phyloP scores from a whole-genome alignment of 495 filamentous ascomycete genomes.

The Neurospora tetrasperma region DNA sequence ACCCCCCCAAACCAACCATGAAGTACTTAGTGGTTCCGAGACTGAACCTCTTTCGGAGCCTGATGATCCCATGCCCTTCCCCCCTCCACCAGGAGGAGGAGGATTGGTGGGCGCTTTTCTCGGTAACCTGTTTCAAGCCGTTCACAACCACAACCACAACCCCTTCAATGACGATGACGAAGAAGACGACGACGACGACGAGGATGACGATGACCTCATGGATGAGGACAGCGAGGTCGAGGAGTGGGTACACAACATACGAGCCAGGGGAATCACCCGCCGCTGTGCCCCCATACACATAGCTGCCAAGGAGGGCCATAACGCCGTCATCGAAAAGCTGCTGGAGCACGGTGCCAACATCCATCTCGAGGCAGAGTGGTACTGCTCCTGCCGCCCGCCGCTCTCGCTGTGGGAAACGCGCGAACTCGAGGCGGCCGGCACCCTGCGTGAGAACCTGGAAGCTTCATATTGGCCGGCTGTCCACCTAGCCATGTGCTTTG shows the following conservation, averaged over 20 bases:
- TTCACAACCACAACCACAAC: neutral
- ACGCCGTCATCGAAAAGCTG: constrained; percentile 21
- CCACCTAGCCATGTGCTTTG: constrained; percentile 10
- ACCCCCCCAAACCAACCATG: neutral
- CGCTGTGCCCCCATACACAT: neutral
- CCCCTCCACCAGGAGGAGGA: neutral
- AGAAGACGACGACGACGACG: neutral
- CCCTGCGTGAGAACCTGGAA: neutral
- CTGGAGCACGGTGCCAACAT: constrained; percentile 22
- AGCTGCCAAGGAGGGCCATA: constrained; percentile 14
- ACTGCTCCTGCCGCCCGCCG: neutral
- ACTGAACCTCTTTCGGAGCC: neutral
- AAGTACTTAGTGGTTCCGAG: neutral
- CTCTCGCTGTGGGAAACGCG: neutral
- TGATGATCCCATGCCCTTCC: neutral
- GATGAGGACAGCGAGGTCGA: neutral
- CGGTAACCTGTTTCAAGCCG: neutral
- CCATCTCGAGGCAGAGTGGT: neutral
- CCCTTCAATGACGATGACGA: neutral
- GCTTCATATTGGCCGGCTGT: constrained; percentile 4
- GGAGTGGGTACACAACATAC: neutral
- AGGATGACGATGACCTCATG: neutral
- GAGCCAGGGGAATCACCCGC: neutral
- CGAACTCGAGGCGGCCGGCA: neutral
- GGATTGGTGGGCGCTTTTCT: neutral